Base-by-base conservation (phyloP, 2,329 filamentous ascomycete genomes). In the Nigrograna mackinnonii region DNA sequence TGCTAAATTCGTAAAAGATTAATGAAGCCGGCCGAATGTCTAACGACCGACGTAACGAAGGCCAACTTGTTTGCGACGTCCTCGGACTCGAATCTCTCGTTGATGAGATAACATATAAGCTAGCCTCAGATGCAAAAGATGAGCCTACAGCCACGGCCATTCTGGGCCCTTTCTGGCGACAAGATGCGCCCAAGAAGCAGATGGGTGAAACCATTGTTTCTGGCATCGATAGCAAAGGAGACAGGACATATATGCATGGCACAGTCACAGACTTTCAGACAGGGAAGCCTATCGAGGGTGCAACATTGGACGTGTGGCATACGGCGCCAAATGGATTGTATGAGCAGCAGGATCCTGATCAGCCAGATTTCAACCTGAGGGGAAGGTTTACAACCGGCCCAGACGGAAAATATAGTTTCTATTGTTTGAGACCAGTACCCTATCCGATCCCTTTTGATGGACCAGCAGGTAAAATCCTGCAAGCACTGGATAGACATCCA, bases 111-210 rank as follows among this genome's bases (percentile, higher is more conserved):
- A 89, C 86, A 41, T 86, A 84, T 70, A 84, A 82, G 47, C 74
- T 80, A 37, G 78, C 79, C 21, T 77, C 78, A 37, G 76, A 78
- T 28, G 75, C 74, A 1, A 46, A 44, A 17, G 68, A 72, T 41
- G 61, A 66, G 18, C 76, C 83, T 9, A 94, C 89, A 4, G 81
- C 87, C 2, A 87, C 87, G 4, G 84, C 89, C 30, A 90, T 95
- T 52, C 79, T 95, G 0, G 90, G 90, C 0, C 90, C 90, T 1
- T 95, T 95, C 72, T 95, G 88, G 81, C 80, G 88, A 5, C 78
- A 82, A 32, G 79, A 91, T 54, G 83, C 89, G 0, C 89, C 89
- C 4, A 71, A 79, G 44, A 79, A 85, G 35, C 70, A 82, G n/a
- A 87, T 87, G 60, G 89, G 87, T 37, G 79, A 77, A 34, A 84